Base-by-base conservation (phyloP, 2,329 filamentous ascomycete genomes). In the Microdochium nivale region DNA sequence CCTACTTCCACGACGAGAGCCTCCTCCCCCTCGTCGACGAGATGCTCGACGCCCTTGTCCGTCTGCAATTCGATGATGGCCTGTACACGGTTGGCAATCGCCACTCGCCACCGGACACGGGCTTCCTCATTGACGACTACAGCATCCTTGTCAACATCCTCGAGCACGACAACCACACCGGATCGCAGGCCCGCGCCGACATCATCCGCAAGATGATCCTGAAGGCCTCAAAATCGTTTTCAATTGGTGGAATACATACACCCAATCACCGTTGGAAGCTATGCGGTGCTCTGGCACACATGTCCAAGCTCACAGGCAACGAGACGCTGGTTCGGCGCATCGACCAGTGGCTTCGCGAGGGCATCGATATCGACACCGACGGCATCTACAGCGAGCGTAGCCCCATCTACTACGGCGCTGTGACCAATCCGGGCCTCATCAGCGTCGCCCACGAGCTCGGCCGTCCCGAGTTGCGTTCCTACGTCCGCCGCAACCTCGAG, bases 241-340 rank as follows among this genome's bases (percentile, higher is more conserved):
- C 56, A 25, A 48, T 51, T 19, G 56, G 56, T 27, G 56, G 56
- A 23, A 55, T 58, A 25, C 55, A 58, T 30, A 58, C 56, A 3
- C 56, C 56, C 11, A 58, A 58, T 37, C 56, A 58, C 51, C 35
- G 55, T 11, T 58, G 55, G 56, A 58, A 58, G 51, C 51, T 58
- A 47, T 54, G 52, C 48, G 52, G 48, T 23, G 56, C 56, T n/a
- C 50, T 58, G 19, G 53, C 56, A 2, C 56, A 53, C 49, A 58
- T 58, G 47, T 51, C 54, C 9, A 25, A 30, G 44, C 56, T 58
- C 33, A 54, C 50, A 8, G 55, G 50, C 16, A 50, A 55, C 50
- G 52, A 54, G 50, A 50, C 44, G 50, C 44, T 55, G 25, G 44
- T 58, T 35, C 25, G 47, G 7, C 53, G 55, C 4, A 51, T 58